These are phyloP conservation scores for Carex parvula DNA, from an alignment of 176 grass and related monocot species.

Conservation along the genomic window DNA sequence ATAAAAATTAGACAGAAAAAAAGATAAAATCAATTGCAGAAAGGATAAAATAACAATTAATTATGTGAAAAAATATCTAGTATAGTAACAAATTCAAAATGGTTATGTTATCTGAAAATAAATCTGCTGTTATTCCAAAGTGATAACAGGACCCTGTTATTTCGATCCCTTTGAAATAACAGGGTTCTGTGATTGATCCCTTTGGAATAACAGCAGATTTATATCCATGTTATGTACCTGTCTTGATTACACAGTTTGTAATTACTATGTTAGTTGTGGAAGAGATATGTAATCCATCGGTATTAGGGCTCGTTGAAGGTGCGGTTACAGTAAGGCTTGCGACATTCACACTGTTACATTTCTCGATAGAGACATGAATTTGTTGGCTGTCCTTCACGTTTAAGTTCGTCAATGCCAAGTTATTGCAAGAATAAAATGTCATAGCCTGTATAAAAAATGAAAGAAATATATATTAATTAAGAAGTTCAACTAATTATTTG, in stretches of 20 bases:
- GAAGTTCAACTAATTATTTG: not conserved
- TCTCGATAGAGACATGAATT: conserved; percentile 45
- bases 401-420: conserved; percentile 38
- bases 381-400: conserved; percentile 34
- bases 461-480: not conserved
- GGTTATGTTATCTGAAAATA: not conserved
- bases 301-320: conserved; percentile 39
- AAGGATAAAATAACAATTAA: not conserved
- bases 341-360: conserved; percentile 24
- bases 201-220: no score
- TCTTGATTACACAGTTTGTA: conserved; percentile 34
- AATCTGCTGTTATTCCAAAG: no score
- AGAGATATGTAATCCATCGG: conserved; percentile 46
- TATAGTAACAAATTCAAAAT: not conserved
- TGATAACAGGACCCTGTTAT: no score
- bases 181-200: no score
- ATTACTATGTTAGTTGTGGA: conserved; percentile 31
- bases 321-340: conserved; percentile 25
- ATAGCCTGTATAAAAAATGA: conserved; percentile 22
- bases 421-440: conserved; percentile 36
- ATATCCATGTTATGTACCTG: conserved; percentile 23
- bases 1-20: not conserved
- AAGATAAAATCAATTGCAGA: not conserved
- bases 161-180: no score
- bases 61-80: not conserved